Base-by-base conservation (phyloP, 2,329 filamentous ascomycete genomes). In the Paraphaeosphaeria minitans region DNA sequence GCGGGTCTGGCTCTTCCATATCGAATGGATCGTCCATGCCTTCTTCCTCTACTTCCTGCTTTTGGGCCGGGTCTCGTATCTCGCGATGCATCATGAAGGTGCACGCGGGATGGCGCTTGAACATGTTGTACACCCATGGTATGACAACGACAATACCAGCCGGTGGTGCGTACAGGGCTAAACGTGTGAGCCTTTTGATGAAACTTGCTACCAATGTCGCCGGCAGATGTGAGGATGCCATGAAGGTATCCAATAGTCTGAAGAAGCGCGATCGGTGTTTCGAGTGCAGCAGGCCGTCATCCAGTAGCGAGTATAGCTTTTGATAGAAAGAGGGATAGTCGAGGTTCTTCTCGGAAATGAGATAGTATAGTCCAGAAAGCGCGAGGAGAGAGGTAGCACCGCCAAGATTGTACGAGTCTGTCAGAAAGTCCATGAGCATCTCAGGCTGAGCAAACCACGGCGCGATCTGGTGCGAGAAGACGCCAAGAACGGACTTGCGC, bases 21-120 rank as follows among this genome's bases (percentile, higher is more conserved):
- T 90, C 75, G 73, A 97, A 99, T 0, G 91, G 89, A 70, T 99
- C 96, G 47, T 84, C 78, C 79, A 87, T 84, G 46, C 86, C 87
- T 35, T 83, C 75, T 31, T 84, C 83, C 66, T 90, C 85, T 22
- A 93, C 78, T 52, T 82, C 70, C 24, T 54, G 84, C 83, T 67
- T 84, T 86, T 51, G 81, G 79, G 87, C 84, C 1, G 82, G 73
- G 43, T 87, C 86, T 49, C 83, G 84, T 39, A 84, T 81, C 59
- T 87, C 87, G 55, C 95, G 88, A 76, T 99, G 96, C 66, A 99
- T 86, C 93, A 99, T 96, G 71, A 97, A 98, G 0, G 94, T 96
- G 72, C 92, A 96, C 1, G 89, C 87, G 0, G 94, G 94, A 74
- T 99, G 95, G 65, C 85, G 86, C 77, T 92, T 95, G 75, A 99